Base-by-base conservation (phyloP, 352 stramenopile genomes). In the Bremia lactucae region DNA sequence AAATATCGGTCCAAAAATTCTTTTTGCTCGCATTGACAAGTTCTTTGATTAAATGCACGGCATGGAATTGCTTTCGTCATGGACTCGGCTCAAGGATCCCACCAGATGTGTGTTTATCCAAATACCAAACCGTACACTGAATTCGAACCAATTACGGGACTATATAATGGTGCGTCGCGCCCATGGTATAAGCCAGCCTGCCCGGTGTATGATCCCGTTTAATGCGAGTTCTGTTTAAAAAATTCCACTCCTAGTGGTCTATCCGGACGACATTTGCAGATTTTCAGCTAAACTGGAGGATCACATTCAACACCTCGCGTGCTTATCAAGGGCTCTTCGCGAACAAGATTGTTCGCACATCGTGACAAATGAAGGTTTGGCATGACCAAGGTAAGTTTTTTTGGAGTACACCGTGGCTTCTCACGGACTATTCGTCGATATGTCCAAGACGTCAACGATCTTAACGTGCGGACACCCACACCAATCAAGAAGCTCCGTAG, bases 121-220 rank as follows among this genome's bases (percentile, higher is more conserved):
- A 4, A 9, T 13, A 47, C 35, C 21, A 31, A 40, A 23, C 24
- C 46, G 14, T 72, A 69, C 21, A 65, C 59, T 19, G 52, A 6
- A 72, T 72, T 24, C 37, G 61, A 4, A 60, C 51, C 0, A 19
- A 55, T 25, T 41, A 39, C 1, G 60, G 72, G 25, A 71, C 48
- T 8, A 59, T 65, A 25, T 58, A 76, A 14, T 76, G 57, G 60
- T 65, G 49, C 31, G 49, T 72, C 4, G 65, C 52, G 1, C 61
- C 46, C 0, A 77, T 77, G 54, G 62, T 55, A 7, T n/a, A 72
- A 4, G 47, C 41, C 10, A 50, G 55, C 4, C 71, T 71, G 59
- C 59, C 59, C 13, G 52, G 55, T 9, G 56, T 54, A 5, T 77
- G 54, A 55, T 64, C 54, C 2, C 48, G 55, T 18, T 13, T n/a